A percentile compares a stretch with the other conserved stretches of the same genome.
These are phyloP conservation scores for Smithsoniella earleae DNA, from an alignment of 163 green algal species.

Conservation along the genomic window DNA sequence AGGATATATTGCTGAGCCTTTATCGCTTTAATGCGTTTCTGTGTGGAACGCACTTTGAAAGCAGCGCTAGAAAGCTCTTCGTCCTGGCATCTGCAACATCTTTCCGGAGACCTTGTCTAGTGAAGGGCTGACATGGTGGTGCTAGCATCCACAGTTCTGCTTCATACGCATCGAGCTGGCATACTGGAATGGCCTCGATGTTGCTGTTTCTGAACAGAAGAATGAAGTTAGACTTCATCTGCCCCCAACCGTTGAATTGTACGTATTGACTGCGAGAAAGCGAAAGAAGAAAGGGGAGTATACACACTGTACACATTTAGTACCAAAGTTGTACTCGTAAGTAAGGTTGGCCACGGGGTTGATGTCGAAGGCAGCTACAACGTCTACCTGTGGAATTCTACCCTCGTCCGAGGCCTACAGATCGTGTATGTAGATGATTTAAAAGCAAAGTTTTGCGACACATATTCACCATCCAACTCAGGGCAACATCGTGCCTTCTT, in stretches of 20 bases:
- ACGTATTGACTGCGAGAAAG: too few relatives aligned
- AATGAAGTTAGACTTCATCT: too few relatives aligned
- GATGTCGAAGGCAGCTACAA: conserved; percentile 65
- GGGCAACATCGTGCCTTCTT: conserved; percentile 32
- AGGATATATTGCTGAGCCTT: too few relatives aligned
- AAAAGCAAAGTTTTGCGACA: too few relatives aligned
- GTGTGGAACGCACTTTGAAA: conserved; percentile 32
- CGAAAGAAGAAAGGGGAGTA: background rate
- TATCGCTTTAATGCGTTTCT: too few relatives aligned
- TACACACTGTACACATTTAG: background rate
- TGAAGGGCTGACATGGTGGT: conserved; percentile 77
- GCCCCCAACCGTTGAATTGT: too few relatives aligned
- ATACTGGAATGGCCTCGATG: conserved; percentile 39
- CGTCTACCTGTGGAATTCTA: too few relatives aligned
- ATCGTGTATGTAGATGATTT: too few relatives aligned
- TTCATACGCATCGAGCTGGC: conserved; percentile 45
- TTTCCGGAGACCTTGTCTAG: conserved; percentile 52
- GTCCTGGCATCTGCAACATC: conserved; percentile 50
- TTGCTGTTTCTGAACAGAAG: too few relatives aligned
- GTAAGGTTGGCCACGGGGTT: conserved; percentile 59
- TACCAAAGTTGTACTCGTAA: conserved; percentile 63
- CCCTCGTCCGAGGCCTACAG: too few relatives aligned
- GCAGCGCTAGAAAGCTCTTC: conserved; percentile 51
- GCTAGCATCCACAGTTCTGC: conserved; percentile 66
- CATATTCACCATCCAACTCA: too few relatives aligned